A percentile compares a stretch with the other conserved stretches of the same genome.
Conservation (phyloP, 208 protist genomes). For the Leishmania tarentolae region DNA sequence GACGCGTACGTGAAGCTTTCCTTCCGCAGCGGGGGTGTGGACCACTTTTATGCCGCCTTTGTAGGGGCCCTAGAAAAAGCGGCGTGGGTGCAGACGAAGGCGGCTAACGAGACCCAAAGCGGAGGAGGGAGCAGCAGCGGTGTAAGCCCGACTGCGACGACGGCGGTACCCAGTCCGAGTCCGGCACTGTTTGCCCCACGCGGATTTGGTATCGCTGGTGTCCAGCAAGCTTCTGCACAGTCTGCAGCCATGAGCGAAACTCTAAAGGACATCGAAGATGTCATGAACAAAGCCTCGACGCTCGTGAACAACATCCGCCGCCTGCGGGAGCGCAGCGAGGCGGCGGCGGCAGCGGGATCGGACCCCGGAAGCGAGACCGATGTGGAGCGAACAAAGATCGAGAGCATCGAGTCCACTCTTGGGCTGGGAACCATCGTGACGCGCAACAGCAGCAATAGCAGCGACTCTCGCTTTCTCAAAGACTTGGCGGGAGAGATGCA, state of each 20-base stretch:
- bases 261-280: constrained; percentile 81
- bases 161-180: not conserved
- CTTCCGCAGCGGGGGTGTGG: constrained; percentile 63
- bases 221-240: constrained; percentile 64
- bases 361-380: constrained; percentile 29
- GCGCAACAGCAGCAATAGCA: constrained; percentile 17
- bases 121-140: not conserved
- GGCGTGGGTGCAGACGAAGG: constrained; percentile 30
- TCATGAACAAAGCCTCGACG: constrained; percentile 80
- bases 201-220: constrained; percentile 74
- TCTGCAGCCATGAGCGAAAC: constrained; percentile 52
- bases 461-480: constrained; percentile 46
- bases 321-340: constrained; percentile 53
- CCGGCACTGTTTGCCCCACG: constrained; percentile 32
- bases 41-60: constrained; percentile 50
- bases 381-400: constrained; percentile 48
- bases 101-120: not conserved
- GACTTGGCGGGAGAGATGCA: constrained; percentile 77
- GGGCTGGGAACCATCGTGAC: constrained; percentile 71
- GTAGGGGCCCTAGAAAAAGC: constrained; percentile 43
- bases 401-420: constrained; percentile 87
- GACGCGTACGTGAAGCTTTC: constrained; percentile 49
- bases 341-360: constrained; percentile 26
- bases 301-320: constrained; percentile 70
- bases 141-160: not conserved